A percentile compares a stretch with the other conserved stretches of the same genome.
These are phyloP conservation scores for Russula brevipes DNA, from an alignment of 768 basidiomycete genomes.

Conservation along the genomic window DNA sequence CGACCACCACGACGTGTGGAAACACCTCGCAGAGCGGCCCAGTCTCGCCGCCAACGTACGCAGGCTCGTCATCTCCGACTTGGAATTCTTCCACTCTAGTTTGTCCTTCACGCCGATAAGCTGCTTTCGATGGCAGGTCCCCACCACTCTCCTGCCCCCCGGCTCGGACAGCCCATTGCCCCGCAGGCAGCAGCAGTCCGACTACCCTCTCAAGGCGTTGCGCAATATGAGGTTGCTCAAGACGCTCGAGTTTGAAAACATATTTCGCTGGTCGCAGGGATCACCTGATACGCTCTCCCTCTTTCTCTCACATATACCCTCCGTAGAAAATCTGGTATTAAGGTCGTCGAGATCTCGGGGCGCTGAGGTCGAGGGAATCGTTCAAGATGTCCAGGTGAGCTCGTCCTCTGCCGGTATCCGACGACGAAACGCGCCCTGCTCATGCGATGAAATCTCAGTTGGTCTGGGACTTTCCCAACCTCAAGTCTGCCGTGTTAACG, in stretches of 20 bases:
- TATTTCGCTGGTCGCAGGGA: conserved; percentile 13
- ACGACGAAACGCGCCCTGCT: too few species aligned
- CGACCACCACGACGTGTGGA: conserved; percentile 14
- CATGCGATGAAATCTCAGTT: background rate
- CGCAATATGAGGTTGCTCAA: conserved; percentile 19
- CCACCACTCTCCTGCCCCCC: conserved; percentile 1
- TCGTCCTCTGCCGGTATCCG: too few species aligned
- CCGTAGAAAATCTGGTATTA: conserved; percentile 18
- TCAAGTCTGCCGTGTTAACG: conserved; percentile 21
- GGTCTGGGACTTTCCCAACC: conserved; percentile 15
- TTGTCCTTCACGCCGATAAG: background rate
- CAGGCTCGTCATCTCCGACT: conserved; percentile 14
- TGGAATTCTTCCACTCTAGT: background rate
- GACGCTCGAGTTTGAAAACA: conserved; percentile 17
- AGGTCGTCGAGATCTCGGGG: conserved; percentile 12
- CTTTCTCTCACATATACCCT: conserved; percentile 16
- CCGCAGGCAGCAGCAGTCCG: background rate
- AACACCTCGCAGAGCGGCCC: conserved; percentile 19
- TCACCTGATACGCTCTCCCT: conserved; percentile 18
- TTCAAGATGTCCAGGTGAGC: conserved; percentile 1
- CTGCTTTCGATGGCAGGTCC: conserved; percentile 9
- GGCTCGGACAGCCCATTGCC: background rate
- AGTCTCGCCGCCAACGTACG: conserved; percentile 21
- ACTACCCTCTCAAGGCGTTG: conserved; percentile 11
- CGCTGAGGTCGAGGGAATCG: background rate